Conservation (phyloP, 139 green algal genomes). For the Volvox reticuliferus region DNA sequence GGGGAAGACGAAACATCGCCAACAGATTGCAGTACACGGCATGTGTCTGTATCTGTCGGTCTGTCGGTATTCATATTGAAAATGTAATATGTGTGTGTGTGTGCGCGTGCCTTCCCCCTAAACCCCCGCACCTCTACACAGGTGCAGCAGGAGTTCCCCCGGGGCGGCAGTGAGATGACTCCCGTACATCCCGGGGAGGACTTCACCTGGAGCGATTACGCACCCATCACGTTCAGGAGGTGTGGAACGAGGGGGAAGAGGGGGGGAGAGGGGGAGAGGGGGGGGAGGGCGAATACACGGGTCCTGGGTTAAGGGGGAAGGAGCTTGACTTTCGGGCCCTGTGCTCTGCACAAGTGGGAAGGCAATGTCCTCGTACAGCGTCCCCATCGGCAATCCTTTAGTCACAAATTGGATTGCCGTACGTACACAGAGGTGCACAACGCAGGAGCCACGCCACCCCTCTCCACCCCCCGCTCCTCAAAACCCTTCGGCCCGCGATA, state of each 20-base stretch:
- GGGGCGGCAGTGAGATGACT: conserved; percentile 68
- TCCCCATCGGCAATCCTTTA: too few species aligned
- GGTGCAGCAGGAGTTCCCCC: conserved; percentile 83
- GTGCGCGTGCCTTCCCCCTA: background rate
- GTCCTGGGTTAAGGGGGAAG: background rate
- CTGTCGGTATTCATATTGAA: too few species aligned
- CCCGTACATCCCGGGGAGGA: conserved; percentile 75
- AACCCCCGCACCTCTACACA: conserved; percentile 52
- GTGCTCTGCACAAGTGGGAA: too few species aligned
- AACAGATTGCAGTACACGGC: too few species aligned
- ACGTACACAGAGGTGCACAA: too few species aligned
- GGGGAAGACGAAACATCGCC: too few species aligned
- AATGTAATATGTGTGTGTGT: background rate
- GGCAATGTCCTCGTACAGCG: too few species aligned
- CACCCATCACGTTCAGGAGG: conserved; percentile 82
- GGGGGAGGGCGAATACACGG: background rate
- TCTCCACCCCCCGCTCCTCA: background rate
- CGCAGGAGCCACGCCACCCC: background rate
- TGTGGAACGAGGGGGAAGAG: background rate
- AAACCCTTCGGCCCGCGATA: background rate
- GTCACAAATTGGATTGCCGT: too few species aligned
- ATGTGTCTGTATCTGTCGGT: background rate
- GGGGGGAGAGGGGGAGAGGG: too few species aligned
- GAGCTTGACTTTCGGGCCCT: too few species aligned
- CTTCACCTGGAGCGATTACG: conserved; percentile 98